A percentile compares a stretch with the other conserved stretches of the same genome.
Conservation (phyloP, 768 basidiomycete species). For the Artomyces pyxidatus region DNA sequence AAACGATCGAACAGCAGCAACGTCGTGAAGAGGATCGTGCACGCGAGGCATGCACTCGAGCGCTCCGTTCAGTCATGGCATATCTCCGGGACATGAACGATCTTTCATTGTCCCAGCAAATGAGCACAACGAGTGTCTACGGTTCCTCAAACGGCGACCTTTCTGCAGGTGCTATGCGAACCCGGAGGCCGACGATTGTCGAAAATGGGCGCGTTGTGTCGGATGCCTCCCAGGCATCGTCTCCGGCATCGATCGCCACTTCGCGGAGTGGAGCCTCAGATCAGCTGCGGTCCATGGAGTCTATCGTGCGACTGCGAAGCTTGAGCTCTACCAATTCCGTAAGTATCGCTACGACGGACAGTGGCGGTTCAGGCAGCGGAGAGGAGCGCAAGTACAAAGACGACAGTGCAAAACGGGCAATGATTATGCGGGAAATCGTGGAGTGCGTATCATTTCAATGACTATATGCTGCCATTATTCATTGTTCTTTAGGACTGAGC, state of each 20-base stretch:
- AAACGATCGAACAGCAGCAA: constrained; percentile 36
- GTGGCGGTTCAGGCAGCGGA: constrained; percentile 43
- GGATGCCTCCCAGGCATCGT: constrained; percentile 32
- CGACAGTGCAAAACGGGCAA: constrained; percentile 76
- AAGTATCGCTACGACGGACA: constrained; percentile 72
- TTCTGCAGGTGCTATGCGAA: constrained; percentile 28
- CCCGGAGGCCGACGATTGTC: constrained; percentile 61
- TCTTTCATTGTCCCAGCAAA: constrained; percentile 55
- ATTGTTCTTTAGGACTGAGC: constrained; percentile 62
- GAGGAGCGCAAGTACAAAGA: constrained; percentile 90
- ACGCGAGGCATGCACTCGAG: constrained; percentile 67
- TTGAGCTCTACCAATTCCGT: constrained; percentile 55
- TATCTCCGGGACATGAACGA: constrained; percentile 96
- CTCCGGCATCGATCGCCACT: constrained; percentile 31
- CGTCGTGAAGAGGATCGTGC: constrained; percentile 66
- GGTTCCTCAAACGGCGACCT: constrained; percentile 41
- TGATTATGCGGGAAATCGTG: constrained; percentile 86
- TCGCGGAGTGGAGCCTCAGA: constrained; percentile 33
- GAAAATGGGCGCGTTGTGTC: constrained; percentile 54
- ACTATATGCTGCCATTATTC: constrained; percentile 14
- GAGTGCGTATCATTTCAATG: constrained; percentile 46
- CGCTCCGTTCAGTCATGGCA: constrained; percentile 87
- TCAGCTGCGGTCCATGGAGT: constrained; percentile 60
- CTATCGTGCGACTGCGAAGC: constrained; percentile 51
- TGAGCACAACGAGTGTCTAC: constrained; percentile 50